Evolutionary conservation across 2,329 filamentous ascomycete genomes (phyloP).

Genomic region (Helminthosporium solani): DNA sequence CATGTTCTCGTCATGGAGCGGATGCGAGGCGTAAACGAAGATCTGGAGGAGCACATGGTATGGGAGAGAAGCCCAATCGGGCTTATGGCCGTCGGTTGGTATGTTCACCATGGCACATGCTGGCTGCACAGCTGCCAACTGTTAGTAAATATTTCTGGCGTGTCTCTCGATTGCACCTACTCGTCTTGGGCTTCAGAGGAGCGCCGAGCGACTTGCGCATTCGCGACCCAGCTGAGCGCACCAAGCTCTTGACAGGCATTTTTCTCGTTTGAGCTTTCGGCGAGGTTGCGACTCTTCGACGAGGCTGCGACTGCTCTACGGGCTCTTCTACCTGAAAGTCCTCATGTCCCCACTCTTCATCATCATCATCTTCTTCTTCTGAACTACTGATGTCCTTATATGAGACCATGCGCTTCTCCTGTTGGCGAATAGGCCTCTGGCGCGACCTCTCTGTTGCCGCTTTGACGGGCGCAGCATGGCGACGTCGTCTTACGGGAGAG

Average conservation of each 20-base stretch:
- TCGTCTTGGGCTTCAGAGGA: conserved; percentile 26
- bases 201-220: conserved; percentile 24
- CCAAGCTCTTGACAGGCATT: neutral
- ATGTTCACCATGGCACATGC: conserved; percentile 13
- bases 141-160: neutral
- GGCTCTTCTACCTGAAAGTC: conserved; percentile 28
- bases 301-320: conserved; percentile 11
- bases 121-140: conserved; percentile 3
- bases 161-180: conserved; percentile 2
- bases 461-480: conserved; percentile 6
- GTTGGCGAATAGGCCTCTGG: conserved; percentile 12
- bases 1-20: conserved; percentile 53
- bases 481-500: conserved; percentile 12
- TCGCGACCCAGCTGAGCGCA: neutral
- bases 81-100: conserved; percentile 28
- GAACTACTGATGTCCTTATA: conserved; percentile 39
- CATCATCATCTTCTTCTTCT: conserved; percentile 31
- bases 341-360: conserved; percentile 23
- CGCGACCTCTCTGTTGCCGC: neutral
- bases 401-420: conserved; percentile 22
- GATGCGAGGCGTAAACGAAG: conserved; percentile 66
- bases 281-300: conserved; percentile 7
- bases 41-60: conserved; percentile 70
- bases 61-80: conserved; percentile 51
- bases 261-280: conserved; percentile 13